Percentiles rank a stretch among this genome's conserved stretches.
These are phyloP conservation scores for Phaseolus coccineus DNA, from an alignment of 331 rosid genomes.

Conservation along the genomic window DNA sequence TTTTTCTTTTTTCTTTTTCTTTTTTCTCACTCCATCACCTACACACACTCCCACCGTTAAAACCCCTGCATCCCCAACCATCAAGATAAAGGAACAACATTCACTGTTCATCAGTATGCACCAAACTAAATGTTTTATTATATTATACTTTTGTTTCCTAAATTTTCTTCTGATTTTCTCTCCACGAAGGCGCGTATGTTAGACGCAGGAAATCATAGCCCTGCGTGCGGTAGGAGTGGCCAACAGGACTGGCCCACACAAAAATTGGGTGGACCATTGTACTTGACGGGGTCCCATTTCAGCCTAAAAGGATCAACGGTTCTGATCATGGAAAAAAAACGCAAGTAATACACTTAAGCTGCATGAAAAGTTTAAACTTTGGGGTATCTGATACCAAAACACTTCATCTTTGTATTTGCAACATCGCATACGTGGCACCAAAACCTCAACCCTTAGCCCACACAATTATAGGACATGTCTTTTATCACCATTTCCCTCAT, in stretches of 20 bases:
- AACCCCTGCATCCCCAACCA: background rate
- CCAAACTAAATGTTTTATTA: too few species aligned
- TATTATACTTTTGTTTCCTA: too few species aligned
- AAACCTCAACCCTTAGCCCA: background rate
- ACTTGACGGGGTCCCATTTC: slow-evolving; percentile 40
- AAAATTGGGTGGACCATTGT: slow-evolving; percentile 38
- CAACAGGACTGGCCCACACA: slow-evolving; percentile 41
- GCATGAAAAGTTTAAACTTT: slow-evolving; percentile 32
- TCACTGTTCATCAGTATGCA: too few species aligned
- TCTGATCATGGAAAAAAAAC: slow-evolving; percentile 33
- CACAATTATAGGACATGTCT: background rate
- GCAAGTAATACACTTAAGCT: slow-evolving; percentile 1
- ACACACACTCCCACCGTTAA: slow-evolving; percentile 16
- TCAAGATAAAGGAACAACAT: too few species aligned
- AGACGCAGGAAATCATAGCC: slow-evolving; percentile 27
- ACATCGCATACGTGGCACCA: slow-evolving; percentile 30
- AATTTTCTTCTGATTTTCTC: too few species aligned
- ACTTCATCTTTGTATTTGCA: background rate
- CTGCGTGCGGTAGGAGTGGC: slow-evolving; percentile 41
- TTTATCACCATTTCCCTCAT: background rate
- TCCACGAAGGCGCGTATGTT: background rate
- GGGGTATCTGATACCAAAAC: slow-evolving; percentile 37
- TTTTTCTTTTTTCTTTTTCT: background rate
- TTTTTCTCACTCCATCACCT: background rate
- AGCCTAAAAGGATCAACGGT: slow-evolving; percentile 37